Conservation (phyloP, 768 basidiomycete genomes). For the Russula vinacea region DNA sequence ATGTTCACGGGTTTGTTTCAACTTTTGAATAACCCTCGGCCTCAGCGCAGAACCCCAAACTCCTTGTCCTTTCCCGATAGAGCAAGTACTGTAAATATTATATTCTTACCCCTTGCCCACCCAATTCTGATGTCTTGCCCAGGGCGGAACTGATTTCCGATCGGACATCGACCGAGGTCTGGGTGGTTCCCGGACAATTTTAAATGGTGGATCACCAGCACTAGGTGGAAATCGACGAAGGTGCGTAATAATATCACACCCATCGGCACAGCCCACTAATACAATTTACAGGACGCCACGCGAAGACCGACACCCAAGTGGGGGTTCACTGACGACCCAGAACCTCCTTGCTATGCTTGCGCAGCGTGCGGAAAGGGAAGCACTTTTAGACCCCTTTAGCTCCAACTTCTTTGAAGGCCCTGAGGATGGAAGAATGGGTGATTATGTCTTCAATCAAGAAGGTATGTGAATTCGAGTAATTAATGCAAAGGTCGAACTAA, state of each 20-base stretch:
- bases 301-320: conserved; percentile 41
- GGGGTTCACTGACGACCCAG: conserved; percentile 67
- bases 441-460: conserved; percentile 91
- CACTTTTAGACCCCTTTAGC: conserved; percentile 45
- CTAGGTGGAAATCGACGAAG: conserved; percentile 31
- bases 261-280: conserved; percentile 33
- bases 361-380: conserved; percentile 40
- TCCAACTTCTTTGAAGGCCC: conserved; percentile 38
- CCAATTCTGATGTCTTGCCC: conserved; percentile 18
- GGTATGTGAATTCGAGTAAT: conserved; percentile 44
- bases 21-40: conserved; percentile 14
- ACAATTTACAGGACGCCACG: conserved; percentile 36
- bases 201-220: conserved; percentile 40
- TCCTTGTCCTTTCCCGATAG: conserved; percentile 12
- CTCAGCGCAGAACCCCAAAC: conserved; percentile 11
- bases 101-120: conserved; percentile 28
- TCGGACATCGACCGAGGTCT: conserved; percentile 40
- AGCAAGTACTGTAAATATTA: conserved; percentile 6
- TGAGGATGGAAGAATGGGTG: conserved; percentile 67
- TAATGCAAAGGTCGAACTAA: neutral
- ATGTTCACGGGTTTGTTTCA: conserved; percentile 12
- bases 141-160: conserved; percentile 35
- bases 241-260: conserved; percentile 17
- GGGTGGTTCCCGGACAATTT: conserved; percentile 37
- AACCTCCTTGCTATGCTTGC: conserved; percentile 64